Percentiles rank a stretch among this genome's conserved stretches.
These are phyloP conservation scores for Mycothermus thermophilus DNA, from an alignment of 495 filamentous ascomycete genomes.

Conservation along the genomic window DNA sequence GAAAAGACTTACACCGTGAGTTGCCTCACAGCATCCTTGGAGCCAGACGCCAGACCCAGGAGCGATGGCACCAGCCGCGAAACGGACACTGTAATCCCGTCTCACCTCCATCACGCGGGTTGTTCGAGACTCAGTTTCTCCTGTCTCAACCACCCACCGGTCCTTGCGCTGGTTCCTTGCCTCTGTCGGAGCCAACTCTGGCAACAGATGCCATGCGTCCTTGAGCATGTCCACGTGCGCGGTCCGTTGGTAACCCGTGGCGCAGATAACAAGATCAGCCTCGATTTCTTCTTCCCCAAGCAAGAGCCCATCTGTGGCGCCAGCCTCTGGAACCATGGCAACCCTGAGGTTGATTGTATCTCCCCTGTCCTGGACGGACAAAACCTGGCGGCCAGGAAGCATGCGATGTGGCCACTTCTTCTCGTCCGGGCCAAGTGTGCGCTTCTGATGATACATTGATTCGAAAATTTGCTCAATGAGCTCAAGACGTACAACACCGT, in stretches of 20 bases:
- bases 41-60: constrained; percentile 70
- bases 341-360: constrained; percentile 26
- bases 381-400: constrained; percentile 48
- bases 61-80: constrained; percentile 51
- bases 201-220: constrained; percentile 47
- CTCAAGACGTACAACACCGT: constrained; percentile 78
- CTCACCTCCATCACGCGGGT: constrained; percentile 19
- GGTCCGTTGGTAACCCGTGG: constrained; percentile 73
- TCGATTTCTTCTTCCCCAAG: constrained; percentile 44
- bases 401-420: constrained; percentile 70
- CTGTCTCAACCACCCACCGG: constrained; percentile 21
- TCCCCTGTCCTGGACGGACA: constrained; percentile 37
- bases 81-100: constrained; percentile 63
- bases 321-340: constrained; percentile 26
- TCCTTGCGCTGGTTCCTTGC: constrained; percentile 8
- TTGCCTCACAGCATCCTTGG: constrained; percentile 86
- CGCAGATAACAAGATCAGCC: constrained; percentile 69
- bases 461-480: constrained; percentile 80
- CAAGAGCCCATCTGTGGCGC: constrained; percentile 17
- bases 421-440: constrained; percentile 51
- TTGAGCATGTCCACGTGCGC: constrained; percentile 67
- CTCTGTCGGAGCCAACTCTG: constrained; percentile 16
- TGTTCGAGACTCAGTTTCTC: constrained; percentile 2
- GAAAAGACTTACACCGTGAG: constrained; percentile 60
- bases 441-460: constrained; percentile 67